These are phyloP conservation scores for Fusarium temperatum DNA, from an alignment of 2,329 filamentous ascomycete species.

Conservation along the genomic window DNA sequence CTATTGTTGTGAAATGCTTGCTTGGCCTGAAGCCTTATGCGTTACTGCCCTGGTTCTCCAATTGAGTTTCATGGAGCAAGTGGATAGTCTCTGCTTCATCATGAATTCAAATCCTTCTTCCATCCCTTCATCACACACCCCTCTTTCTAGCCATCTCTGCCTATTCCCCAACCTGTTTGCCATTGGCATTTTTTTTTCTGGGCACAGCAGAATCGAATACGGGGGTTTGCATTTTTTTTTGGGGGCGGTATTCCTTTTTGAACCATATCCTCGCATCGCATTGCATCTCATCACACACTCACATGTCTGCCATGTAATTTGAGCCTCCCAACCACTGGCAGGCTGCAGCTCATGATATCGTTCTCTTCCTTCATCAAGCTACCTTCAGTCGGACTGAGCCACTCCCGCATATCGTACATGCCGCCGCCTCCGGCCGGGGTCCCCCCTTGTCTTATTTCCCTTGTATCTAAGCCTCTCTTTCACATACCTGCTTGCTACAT, in stretches of 20 bases:
- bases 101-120: slow-evolving; percentile 23
- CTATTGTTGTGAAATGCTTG: not conserved
- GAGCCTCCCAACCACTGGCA: slow-evolving; percentile 30
- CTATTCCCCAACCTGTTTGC: slow-evolving; percentile 19
- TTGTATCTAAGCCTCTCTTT: slow-evolving; percentile 24
- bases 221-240: slow-evolving; percentile 18
- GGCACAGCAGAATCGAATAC: slow-evolving; percentile 26
- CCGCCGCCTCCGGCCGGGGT: slow-evolving; percentile 16
- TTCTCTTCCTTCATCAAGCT: slow-evolving; percentile 7
- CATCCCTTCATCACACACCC: slow-evolving; percentile 26
- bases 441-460: slow-evolving; percentile 31
- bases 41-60: not conserved
- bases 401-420: slow-evolving; percentile 39
- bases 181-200: slow-evolving; percentile 29
- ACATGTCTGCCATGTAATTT: slow-evolving; percentile 31
- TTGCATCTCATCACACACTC: slow-evolving; percentile 7
- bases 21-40: not conserved
- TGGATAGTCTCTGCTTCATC: slow-evolving; percentile 12
- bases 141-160: slow-evolving; percentile 25
- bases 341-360: slow-evolving; percentile 26
- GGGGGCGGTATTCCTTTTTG: slow-evolving; percentile 30
- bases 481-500: slow-evolving; percentile 22
- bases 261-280: not conserved
- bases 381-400: slow-evolving; percentile 30
- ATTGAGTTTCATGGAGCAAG: not conserved